These are phyloP conservation scores for Betula pendula DNA, from an alignment of 306 rosid species.

Conservation along the genomic window DNA sequence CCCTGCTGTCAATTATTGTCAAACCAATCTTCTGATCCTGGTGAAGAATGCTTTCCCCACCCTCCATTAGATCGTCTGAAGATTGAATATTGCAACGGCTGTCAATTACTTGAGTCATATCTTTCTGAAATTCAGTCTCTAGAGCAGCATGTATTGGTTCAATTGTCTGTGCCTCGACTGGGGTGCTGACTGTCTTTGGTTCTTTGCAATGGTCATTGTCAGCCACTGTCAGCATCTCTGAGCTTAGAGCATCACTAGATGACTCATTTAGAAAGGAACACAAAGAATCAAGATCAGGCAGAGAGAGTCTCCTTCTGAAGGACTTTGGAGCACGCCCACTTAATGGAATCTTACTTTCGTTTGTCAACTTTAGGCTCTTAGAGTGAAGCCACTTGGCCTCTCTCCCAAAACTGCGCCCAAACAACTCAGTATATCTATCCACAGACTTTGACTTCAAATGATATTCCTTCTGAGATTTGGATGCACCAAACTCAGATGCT, in stretches of 20 bases:
- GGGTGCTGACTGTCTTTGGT: conserved; percentile 34
- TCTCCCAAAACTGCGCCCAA: conserved; percentile 47
- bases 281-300: conserved; percentile 67
- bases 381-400: conserved; percentile 50
- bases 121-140: conserved; percentile 38
- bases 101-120: conserved; percentile 29
- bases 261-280: conserved; percentile 61
- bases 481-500: conserved; percentile 27
- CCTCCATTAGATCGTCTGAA: conserved; percentile 24
- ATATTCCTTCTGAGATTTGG: conserved; percentile 39
- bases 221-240: conserved; percentile 21
- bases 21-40: conserved; percentile 33
- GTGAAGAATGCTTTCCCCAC: conserved; percentile 28
- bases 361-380: conserved; percentile 57
- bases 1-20: conserved; percentile 25
- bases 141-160: conserved; percentile 29
- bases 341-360: conserved; percentile 49
- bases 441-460: conserved; percentile 40
- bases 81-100: conserved; percentile 22
- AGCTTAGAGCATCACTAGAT: conserved; percentile 39
- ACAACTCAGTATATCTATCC: conserved; percentile 67
- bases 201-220: conserved; percentile 34
- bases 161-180: conserved; percentile 19
- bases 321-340: conserved; percentile 40
- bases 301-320: conserved; percentile 68